Percentiles rank a stretch among this genome's conserved stretches.
Conservation (phyloP, 768 basidiomycete species). For the Phaeotremella fagi region DNA sequence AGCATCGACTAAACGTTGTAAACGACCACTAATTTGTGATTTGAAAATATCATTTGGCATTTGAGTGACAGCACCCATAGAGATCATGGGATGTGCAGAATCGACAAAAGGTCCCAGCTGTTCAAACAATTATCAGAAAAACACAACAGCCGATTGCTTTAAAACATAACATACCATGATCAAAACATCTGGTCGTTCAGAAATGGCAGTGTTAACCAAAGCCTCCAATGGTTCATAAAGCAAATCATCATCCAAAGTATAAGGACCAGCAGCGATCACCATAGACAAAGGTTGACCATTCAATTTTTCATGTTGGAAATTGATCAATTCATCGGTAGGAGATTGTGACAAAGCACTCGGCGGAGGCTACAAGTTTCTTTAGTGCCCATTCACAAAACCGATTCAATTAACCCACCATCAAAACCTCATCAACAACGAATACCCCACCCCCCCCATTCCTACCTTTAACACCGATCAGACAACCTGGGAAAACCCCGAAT, state of each 20-base stretch:
- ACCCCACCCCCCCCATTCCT: conserved; percentile 84
- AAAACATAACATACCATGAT: conserved; percentile 59
- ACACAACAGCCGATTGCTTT: not conserved
- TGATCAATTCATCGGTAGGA: conserved; percentile 49
- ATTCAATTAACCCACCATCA: conserved; percentile 63
- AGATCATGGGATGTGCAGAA: conserved; percentile 65
- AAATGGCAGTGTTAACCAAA: conserved; percentile 61
- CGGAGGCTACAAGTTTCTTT: conserved; percentile 56
- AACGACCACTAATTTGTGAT: conserved; percentile 57
- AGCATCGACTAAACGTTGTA: conserved; percentile 55
- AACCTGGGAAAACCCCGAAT: conserved; percentile 79
- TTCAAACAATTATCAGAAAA: too few species aligned
- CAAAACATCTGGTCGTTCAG: conserved; percentile 66
- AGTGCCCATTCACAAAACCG: not conserved
- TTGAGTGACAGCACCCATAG: conserved; percentile 65
- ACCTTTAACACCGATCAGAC: conserved; percentile 77
- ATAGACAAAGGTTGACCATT: conserved; percentile 59
- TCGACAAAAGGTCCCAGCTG: conserved; percentile 94
- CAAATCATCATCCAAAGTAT: conserved; percentile 71
- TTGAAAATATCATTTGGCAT: conserved; percentile 66
- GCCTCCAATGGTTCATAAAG: conserved; percentile 65
- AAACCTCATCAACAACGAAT: conserved; percentile 76
- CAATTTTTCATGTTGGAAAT: conserved; percentile 48
- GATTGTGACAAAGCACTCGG: conserved; percentile 52
- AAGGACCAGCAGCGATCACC: conserved; percentile 78